Conservation (phyloP, 2,329 filamentous ascomycete species). For the Calonectria honghensis region DNA sequence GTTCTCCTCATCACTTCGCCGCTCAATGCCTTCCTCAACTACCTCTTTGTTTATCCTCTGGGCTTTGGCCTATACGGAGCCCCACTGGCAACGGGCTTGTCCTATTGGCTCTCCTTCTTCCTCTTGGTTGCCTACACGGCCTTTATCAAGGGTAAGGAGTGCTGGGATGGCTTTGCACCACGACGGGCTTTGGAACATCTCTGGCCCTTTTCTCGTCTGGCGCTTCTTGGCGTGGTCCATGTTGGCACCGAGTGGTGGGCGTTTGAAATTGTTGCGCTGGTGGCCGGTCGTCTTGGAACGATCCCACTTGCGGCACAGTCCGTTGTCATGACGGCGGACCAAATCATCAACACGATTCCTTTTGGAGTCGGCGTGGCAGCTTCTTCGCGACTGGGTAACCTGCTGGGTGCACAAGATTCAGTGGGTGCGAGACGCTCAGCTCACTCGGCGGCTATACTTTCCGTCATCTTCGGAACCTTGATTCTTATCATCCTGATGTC, state of each 20-base stretch:
- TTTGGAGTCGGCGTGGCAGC: conserved; percentile 91
- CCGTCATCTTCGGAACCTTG: conserved; percentile 79
- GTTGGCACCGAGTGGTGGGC: conserved; percentile 97
- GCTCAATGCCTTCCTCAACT: conserved; percentile 87
- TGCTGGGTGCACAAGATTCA: conserved; percentile 81
- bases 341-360: conserved; percentile 89
- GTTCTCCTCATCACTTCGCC: conserved; percentile 89
- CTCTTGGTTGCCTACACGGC: conserved; percentile 83
- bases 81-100: conserved; percentile 87
- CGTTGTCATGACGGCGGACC: conserved; percentile 93
- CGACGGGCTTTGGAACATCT: conserved; percentile 79
- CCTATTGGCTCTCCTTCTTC: conserved; percentile 89
- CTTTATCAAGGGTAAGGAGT: conserved; percentile 82
- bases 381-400: conserved; percentile 85
- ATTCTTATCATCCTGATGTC: conserved; percentile 82
- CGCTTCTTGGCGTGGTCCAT: conserved; percentile 85
- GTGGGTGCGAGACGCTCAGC: conserved; percentile 82
- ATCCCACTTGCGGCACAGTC: conserved; percentile 87
- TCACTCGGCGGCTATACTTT: conserved; percentile 84
- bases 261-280: conserved; percentile 91
- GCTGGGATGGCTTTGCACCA: conserved; percentile 85
- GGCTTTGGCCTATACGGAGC: conserved; percentile 85
- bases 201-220: conserved; percentile 82
- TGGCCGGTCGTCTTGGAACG: conserved; percentile 86
- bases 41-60: conserved; percentile 83